Base-by-base conservation (phyloP, 495 filamentous ascomycete genomes). In the Sordaria brevicollis region DNA sequence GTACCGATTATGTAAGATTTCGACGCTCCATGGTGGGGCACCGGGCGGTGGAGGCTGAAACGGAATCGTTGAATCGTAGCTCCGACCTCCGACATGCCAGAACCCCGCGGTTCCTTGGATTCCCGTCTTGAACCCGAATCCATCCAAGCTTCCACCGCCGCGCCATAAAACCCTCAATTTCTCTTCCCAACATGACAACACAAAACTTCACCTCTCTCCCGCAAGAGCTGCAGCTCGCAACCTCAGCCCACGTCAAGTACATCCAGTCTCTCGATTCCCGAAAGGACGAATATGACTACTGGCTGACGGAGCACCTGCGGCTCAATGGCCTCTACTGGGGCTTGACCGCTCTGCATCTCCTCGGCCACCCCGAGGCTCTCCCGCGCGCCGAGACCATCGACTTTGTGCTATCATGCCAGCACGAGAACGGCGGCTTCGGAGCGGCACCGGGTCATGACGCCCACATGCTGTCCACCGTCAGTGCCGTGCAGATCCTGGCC, bases 271-370 rank as follows among this genome's bases (percentile, higher is more conserved):
- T 99, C 71, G 93, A 99, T 79, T 93, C 89, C 67, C 91, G 91
- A 72, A 92, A 90, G 81, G 93, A 97, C 81, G 93, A 96, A 77
- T 88, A 97, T 70, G 93, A 97, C 78, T 98, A 98, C 81, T 96
- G 93, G 89, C 86, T 97, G 73, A 98, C 96, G 6, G 93, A 97
- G 80, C 95, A 99, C 76, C 88, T 99, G 67, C 92, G 95, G 65
- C 83, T 98, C 36, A 97, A 93, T 77, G 95, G 95, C 36, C 86
- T 98, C 38, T 99, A 99, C 80, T 99, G 95, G 95, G 95, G 96
- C 33, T 82, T 99, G 68, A 94, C 88, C 3, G 90, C 94, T 15
- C 86, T 98, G 8, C 90, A 97, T 81, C 85, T 98, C 17, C 88
- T 99, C 43, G 87, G 89, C 65, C 89, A 87, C 67, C 92, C 93